Base-by-base conservation (phyloP, 2,329 filamentous ascomycete species). In the Beauveria rudraprayagi region DNA sequence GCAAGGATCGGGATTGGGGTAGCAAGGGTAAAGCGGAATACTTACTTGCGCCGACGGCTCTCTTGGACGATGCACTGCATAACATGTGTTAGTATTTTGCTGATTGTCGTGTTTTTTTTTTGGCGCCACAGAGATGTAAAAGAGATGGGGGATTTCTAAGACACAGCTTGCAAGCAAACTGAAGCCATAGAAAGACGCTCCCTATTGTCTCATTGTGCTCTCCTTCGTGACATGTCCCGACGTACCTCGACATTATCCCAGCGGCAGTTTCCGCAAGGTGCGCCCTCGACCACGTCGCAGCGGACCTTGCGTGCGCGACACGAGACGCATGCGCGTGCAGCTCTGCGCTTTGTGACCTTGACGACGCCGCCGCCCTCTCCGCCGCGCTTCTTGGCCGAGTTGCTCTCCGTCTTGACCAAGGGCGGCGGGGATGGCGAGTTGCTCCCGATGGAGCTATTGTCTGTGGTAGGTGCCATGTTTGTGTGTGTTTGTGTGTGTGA, bases 261-360 rank as follows among this genome's bases (percentile, higher is more conserved):
- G 65, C 90, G 82, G 76, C 91, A 95, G 74, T 96, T 96, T 61
- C 90, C 92, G 73, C 91, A 96, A 1, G 91, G 91, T 48, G 88
- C 88, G 54, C 89, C 88, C 73, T 96, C 91, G 62, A 94, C 91
- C 61, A 96, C 92, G 77, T 97, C 92, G 78, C 92, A 97, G 61
- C 92, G 85, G 47, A 97, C 92, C 73, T 97, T 97, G 70, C 92
- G 86, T 61, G 89, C 87, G 68, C 92, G 84, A 75, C 92, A 96
- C 68, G 89, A 91, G 64, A 91, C 90, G 73, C 92, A 97, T 19
- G 92, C 92, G 67, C 93, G 90, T 10, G 92, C 91, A n/a, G 92
- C 92, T 70, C 92, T 84, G 69, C 92, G 83, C 76, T 96, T 97
- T 58, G 77, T 83, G 64, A 80, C 69, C 70, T 85, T 85, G 63